Conservation (phyloP, 139 green algal species). For the Tetradesmus obliquus region DNA sequence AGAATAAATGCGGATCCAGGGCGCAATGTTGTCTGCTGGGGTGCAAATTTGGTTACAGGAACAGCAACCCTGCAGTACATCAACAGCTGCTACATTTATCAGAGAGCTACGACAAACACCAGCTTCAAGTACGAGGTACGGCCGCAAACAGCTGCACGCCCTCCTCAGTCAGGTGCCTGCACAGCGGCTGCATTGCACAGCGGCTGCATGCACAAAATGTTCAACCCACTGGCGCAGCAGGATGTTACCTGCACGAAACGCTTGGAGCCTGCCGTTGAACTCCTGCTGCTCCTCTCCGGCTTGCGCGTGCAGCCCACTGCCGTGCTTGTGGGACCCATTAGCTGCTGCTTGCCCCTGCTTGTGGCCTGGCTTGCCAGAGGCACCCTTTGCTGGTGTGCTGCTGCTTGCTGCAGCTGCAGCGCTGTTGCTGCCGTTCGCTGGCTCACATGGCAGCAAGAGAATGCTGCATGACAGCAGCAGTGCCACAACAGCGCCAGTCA, state of each 20-base stretch:
- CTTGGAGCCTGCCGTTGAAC: conserved; percentile 6
- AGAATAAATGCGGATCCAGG: too few relatives aligned
- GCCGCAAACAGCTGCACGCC: too few relatives aligned
- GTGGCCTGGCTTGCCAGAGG: neutral
- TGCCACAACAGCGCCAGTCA: neutral
- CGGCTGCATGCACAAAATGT: neutral
- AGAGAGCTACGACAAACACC: too few relatives aligned
- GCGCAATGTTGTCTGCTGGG: too few relatives aligned
- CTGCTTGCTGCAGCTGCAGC: neutral
- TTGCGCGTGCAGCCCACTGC: neutral
- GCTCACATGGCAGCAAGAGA: conserved; percentile 7
- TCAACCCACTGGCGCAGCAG: neutral
- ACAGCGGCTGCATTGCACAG: too few relatives aligned
- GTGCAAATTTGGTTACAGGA: too few relatives aligned
- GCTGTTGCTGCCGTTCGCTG: neutral
- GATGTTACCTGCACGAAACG: conserved; percentile 22
- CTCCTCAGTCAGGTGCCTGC: too few relatives aligned
- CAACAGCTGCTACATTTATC: too few relatives aligned
- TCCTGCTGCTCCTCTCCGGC: neutral
- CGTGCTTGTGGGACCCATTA: neutral
- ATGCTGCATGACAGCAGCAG: conserved; percentile 26
- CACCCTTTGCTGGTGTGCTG: neutral
- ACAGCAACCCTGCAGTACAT: too few relatives aligned
- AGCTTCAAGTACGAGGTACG: too few relatives aligned
- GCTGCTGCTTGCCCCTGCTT: conserved; percentile 6